Base-by-base conservation (phyloP, 1,139 yeast species). In the Insectozyma bohioensis region DNA sequence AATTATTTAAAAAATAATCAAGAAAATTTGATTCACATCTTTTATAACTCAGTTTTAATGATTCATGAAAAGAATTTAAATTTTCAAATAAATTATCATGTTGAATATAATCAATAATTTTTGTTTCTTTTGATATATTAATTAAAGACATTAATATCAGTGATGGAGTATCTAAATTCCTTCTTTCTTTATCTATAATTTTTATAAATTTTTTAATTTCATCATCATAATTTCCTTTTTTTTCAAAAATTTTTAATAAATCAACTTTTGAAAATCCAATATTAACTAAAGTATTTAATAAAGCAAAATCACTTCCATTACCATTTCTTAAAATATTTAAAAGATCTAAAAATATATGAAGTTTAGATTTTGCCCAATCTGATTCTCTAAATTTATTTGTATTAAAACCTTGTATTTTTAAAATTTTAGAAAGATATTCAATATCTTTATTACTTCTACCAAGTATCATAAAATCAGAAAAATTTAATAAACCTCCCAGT, bases 371-470 rank as follows among this genome's bases (percentile, higher is more conserved):
- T 8, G 71, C 47, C 88, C 88, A 82, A 9, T 65, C 57, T 3
- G 76, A 75, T 2, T 70, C 59, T 1, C 73, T 63, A 20, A 78
- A 57, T 39, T 69, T 71, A 31, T 64, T 61, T 25, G 63, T 56
- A 4, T 64, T 60, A 5, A 77, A 51, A 0, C 76, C 78, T 42
- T 61, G 67, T 8, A 52, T 46, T 6, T 59, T 54, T 24, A 81
- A 56, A 20, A 59, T 53, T 6, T 59, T 53, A n/a, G 63, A 61
- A 1, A 78, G 54, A 1, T 56, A 52, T n/a, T 66, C 63, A 4
- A 79, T 54, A 31, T 76, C 79, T n/a, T 55, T 54, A 47, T 83
- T 82, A 0, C 82, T 66, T 30, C 75, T 58, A 0, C 79, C 61
- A 18, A 83, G 51, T 3, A 83, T 58, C 1, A 76, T 72, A 44